Base-by-base conservation (phyloP, 805 yeast genomes). In the Millerozyma acaciae region DNA sequence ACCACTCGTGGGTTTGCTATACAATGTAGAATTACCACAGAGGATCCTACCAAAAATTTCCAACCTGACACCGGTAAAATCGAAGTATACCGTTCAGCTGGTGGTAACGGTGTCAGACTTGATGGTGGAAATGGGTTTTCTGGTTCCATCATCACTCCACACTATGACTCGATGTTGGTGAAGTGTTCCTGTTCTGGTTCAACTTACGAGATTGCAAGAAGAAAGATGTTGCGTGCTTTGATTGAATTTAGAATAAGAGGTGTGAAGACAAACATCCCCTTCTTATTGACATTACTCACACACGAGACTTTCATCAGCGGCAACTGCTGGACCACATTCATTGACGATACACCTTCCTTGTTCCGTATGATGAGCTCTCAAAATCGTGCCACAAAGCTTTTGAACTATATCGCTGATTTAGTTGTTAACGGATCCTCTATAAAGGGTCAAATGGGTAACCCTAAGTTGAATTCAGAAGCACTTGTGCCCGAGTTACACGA, bases 41-140 rank as follows among this genome's bases (percentile, higher is more conserved):
- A 93, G 65, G 98, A 90, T 59, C 97, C 98, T 8, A 58, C 95
- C 33, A 89, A 89, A 69, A 86, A 84, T 57, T 90, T 90, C 80
- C 97, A 86, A 66, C 98, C 98, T 10, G 98, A 90, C 59, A 93
- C 97, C 3, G 98, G 98, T 58, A 88, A 89, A 65, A 84, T 90
- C 51, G 98, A 90, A 64, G 98, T 90, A 28, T 90, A 90, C 72
- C 80, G 97, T 62, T 88, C 97, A 28, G 86, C 97, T 15, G 98
- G 98, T 66, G 99, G 99, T 73, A 93, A 93, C 57, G 99, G 99
- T 62, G 97, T 93, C 30, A 81, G 99, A 70, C 75, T 93, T 49
- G 98, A 90, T 55, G 98, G 98, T 69, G 97, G 97, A 67, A 90
- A 90, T 59, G 97, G 96, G 3, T 90, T 87, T 61, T 95, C 96